Evolutionary conservation across 2,329 filamentous ascomycete species (phyloP), one percentile per base, ranked within the genome.

Genomic region (Sporothrix euskadiensis): DNA sequence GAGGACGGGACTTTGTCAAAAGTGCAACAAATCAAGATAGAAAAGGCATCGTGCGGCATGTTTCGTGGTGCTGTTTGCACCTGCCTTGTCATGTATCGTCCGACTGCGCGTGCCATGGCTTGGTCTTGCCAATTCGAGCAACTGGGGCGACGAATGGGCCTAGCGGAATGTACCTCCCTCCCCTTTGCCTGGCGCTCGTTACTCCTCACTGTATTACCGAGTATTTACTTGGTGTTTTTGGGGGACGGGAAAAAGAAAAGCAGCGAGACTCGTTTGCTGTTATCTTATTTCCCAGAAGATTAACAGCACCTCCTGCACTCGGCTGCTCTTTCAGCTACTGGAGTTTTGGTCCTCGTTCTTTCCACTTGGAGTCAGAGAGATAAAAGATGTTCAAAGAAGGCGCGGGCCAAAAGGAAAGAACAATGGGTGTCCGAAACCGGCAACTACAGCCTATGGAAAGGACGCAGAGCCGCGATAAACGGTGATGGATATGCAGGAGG

Each of bases 31-130:
- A 22, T 44, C 12, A 44, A 44, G 49, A 57, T 26, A 35, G 39
- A 26, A 22, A 26, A 41, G 4, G n/a, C 56, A 30, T n/a, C 39
- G 30, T 22, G 54, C 39, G 19, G 10, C 32, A 41, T 39, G 69
- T 35, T 52, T 63, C 22, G 35, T 30, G 57, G 69, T 71, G 57
- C 30, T 63, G 56, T 63, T 63, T 19, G 57, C 69, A 9, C 69
- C n/a, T 71, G 39, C 69, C 69, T 39, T 41, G 69, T 35, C 69
- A 57, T 49, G 14, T 14, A 44, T 66, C 57, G 65, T 39, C 56
- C 35, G 71, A 69, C 72, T 41, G 71, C 39, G 57, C 44, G 41
- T 70, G 72, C 56, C 56, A 70, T 26, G 49, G 32, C 66, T 65
- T 26, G 44, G 32, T 57, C 49, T 41, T 68, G 22, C 68, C 49